Base-by-base conservation (phyloP, 2,329 filamentous ascomycete species). In the Colletotrichum abscissum region DNA sequence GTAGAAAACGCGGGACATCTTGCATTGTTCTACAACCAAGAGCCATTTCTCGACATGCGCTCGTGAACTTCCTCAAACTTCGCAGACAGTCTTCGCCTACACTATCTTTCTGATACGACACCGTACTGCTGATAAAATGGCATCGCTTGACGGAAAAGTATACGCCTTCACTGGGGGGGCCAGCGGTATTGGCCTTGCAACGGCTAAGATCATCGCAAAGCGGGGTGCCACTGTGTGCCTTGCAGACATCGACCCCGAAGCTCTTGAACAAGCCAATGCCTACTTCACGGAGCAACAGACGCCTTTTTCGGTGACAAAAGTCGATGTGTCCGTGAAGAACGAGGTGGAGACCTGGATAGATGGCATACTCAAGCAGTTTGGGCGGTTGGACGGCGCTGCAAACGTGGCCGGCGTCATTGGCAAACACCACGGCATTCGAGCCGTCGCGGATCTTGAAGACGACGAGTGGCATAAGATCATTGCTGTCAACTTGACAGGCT, bases 371-470 rank as follows among this genome's bases (percentile, higher is more conserved):
- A 76, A 81, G n/a, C 82, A 82, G 38, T 88, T 88, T 65, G 89
- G 88, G 5, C 84, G 84, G 64, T 83, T 90, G 9, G 86, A 90
- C 76, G 86, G 88, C 5, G 87, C 88, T 24, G 88, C 86, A 12
- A 90, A 91, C 67, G 83, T 88, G 9, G 89, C 89, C 5, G 87
- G 88, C 14, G 81, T 89, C 56, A 85, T 87, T 74, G 85, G 85
- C 68, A 83, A 83, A 75, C 78, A 81, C 49, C 84, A 86, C 72
- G 82, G 82, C 12, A 76, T 81, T 67, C 79, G 81, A 46, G 75
- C 82, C 1, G 81, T 87, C 16, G 79, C 81, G 6, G 84, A 86
- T 30, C 76, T 86, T 30, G 82, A 85, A 19, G 85, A 87, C 69
- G 81, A 81, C 35, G 85, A 87, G 67, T 88, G 87, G 86, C 78